Evolutionary conservation across 2,329 filamentous ascomycete genomes (phyloP).

Genomic region (Teratosphaeria epicoccoides): DNA sequence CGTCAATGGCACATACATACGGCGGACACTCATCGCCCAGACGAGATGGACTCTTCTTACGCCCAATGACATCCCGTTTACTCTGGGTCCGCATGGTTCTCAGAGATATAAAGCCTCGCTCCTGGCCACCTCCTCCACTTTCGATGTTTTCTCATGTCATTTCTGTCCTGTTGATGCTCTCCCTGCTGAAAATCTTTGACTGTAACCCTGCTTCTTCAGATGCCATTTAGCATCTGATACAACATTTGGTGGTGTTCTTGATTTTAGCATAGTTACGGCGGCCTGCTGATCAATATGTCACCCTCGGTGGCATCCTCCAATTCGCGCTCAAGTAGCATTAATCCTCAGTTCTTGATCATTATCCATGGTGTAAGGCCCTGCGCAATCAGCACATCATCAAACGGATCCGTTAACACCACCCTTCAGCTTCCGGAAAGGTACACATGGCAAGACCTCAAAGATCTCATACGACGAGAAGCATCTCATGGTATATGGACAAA

Average conservation of each 20-base stretch:
- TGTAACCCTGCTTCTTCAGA: neutral
- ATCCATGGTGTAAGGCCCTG: constrained; percentile 13
- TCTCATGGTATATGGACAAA: constrained; percentile 22
- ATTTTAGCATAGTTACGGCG: neutral
- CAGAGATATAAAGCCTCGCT: neutral
- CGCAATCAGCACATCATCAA: neutral
- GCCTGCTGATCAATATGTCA: neutral
- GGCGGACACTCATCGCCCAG: neutral
- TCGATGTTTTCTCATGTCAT: neutral
- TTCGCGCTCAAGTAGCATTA: neutral
- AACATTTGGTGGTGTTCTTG: neutral
- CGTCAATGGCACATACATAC: neutral
- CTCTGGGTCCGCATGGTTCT: neutral
- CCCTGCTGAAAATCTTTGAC: neutral
- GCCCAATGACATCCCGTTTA: neutral
- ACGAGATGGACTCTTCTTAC: neutral
- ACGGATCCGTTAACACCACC: neutral
- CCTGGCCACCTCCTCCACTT: neutral
- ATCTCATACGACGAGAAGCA: constrained; percentile 20
- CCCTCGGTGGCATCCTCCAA: neutral
- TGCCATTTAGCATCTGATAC: neutral
- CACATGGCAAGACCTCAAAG: constrained; percentile 25
- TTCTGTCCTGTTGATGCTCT: neutral
- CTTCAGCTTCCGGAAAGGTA: constrained; percentile 18
- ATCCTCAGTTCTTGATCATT: constrained; percentile 6